Evolutionary conservation across 306 rosid genomes (phyloP).

Genomic region (Erythrophleum fordii): DNA sequence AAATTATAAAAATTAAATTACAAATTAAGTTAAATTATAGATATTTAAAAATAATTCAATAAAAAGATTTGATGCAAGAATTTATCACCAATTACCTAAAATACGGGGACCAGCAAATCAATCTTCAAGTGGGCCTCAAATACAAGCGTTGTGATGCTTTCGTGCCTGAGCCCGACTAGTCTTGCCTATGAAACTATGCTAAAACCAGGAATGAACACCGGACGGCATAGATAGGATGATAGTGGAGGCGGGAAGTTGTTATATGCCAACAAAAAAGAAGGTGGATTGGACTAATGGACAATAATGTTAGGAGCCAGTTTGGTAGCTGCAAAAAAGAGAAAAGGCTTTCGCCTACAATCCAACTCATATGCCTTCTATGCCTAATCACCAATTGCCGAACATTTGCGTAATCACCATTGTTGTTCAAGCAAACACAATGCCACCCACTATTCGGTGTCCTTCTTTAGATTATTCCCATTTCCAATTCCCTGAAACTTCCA

Average conservation of each 20-base stretch:
- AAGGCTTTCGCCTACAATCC: neutral
- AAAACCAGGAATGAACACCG: neutral
- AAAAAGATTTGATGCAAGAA: too few species aligned
- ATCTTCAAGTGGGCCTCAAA: too few species aligned
- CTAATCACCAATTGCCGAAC: neutral
- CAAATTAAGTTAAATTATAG: too few species aligned
- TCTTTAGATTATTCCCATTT: neutral
- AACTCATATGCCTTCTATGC: neutral
- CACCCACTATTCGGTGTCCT: neutral
- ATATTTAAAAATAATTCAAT: too few species aligned
- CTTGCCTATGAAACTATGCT: neutral
- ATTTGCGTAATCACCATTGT: neutral
- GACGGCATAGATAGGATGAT: too few species aligned
- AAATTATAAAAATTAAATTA: too few species aligned
- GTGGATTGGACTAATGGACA: too few species aligned
- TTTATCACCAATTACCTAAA: too few species aligned
- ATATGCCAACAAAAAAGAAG: neutral
- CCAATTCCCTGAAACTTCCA: too few species aligned
- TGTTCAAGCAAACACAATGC: neutral
- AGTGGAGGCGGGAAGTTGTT: neutral
- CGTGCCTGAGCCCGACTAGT: too few species aligned
- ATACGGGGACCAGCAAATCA: too few species aligned
- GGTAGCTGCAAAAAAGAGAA: neutral
- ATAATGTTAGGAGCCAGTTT: neutral
- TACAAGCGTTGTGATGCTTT: too few species aligned